These are phyloP conservation scores for Apiosordaria backusii DNA, from an alignment of 495 filamentous ascomycete genomes.

Conservation along the genomic window DNA sequence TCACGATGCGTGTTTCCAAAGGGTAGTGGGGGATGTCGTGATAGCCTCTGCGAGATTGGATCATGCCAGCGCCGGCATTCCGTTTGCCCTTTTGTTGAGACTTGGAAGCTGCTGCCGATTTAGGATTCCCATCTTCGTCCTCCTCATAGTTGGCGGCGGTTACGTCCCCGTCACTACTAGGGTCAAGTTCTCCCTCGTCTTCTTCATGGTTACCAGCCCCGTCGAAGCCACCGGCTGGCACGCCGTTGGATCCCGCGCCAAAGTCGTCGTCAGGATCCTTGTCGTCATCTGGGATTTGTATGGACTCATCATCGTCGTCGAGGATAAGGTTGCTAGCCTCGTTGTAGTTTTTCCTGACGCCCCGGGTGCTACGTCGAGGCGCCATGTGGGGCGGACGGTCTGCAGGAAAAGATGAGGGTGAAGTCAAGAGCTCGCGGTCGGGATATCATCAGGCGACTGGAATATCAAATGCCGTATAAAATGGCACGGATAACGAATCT, in stretches of 20 bases:
- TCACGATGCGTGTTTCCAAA: conserved; percentile 43
- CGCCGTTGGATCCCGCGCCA: conserved; percentile 11
- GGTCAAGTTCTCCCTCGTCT: background rate
- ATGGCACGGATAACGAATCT: too few relatives aligned
- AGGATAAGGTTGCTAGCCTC: conserved; percentile 17
- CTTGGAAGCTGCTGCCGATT: conserved; percentile 14
- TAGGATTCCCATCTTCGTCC: conserved; percentile 23
- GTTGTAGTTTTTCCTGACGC: conserved; percentile 26
- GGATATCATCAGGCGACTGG: background rate
- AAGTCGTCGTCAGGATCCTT: conserved; percentile 25
- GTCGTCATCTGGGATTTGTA: conserved; percentile 6
- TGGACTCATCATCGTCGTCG: conserved; percentile 27
- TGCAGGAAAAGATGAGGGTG: background rate
- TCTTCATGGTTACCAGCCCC: conserved; percentile 20
- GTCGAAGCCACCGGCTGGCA: background rate
- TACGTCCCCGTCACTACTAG: conserved; percentile 22
- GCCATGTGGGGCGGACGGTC: background rate
- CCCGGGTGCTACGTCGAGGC: conserved; percentile 20
- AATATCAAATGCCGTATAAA: background rate
- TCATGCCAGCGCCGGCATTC: conserved; percentile 26
- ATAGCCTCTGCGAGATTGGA: conserved; percentile 27
- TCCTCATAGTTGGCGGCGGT: conserved; percentile 12
- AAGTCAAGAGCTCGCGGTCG: background rate
- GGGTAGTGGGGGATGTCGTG: conserved; percentile 43
- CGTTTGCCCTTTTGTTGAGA: conserved; percentile 21